Base-by-base conservation (phyloP, 202 grass and related monocot genomes). In the Zizania palustris region DNA sequence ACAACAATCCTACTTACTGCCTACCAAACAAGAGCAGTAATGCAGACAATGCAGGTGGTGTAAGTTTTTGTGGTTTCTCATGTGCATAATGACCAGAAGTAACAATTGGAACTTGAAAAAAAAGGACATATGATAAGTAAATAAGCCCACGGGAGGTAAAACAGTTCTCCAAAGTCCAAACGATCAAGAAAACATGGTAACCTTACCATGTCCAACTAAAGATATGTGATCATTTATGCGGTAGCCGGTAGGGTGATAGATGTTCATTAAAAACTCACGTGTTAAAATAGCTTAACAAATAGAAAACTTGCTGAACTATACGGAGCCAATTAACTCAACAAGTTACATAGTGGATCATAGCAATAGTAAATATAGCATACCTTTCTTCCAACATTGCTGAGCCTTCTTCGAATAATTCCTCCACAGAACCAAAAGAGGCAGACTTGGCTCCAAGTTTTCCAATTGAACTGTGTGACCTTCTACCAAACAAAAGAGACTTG, bases 341-440 rank as follows among this genome's bases (percentile, higher is more conserved):
- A 44, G 2, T 14, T 14, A 74, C 63, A 38, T 6, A 15, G 58
- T 7, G 15, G 55, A 71, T 16, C 56, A 79, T 58, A 11, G 16
- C 15, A 69, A n/a, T 10, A 61, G 48, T 5, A 65, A 38, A 5
- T 50, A 85, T 33, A 76, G 45, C 14, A 28, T 86, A 82, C 95
- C 95, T 98, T 90, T 95, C 88, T 86, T 98, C 96, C 76, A 98
- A 86, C 80, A 92, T 92, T 69, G 95, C 95, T 45, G 95, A 98
- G 0, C 95, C 95, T 74, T 98, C 91, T 83, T 95, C 95, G 60
- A 98, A 94, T 78, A 98, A 81, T 83, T 94, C 91, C 82, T 98
- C 95, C 15, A 98, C 85, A 0, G 91, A 84, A 41, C 89, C 95
- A 78, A 94, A 71, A 58, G 95, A 91, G 53, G 88, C 81, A 41